Percentiles rank a stretch among this genome's conserved stretches.
Conservation (phyloP, 257 asterid genomes). For the Eustoma russellianum region DNA sequence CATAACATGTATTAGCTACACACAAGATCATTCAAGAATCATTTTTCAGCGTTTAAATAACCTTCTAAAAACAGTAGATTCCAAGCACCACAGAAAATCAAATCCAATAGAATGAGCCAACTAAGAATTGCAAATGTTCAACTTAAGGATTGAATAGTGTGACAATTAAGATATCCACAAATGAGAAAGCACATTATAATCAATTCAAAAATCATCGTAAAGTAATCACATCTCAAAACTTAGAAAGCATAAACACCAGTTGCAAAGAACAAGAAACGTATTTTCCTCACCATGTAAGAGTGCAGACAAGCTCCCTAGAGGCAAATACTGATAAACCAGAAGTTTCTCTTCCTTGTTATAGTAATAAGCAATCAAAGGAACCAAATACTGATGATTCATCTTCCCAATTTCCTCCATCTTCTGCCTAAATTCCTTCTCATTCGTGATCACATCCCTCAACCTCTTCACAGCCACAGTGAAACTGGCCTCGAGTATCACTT, state of each 20-base stretch:
- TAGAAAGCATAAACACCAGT: not conserved
- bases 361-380: conserved; percentile 76
- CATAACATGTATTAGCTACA: not conserved
- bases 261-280: not conserved
- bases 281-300: conserved; percentile 65
- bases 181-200: too few relatives aligned
- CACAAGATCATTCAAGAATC: not conserved
- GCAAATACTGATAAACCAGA: conserved; percentile 79
- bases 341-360: conserved; percentile 64
- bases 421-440: conserved; percentile 69
- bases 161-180: too few relatives aligned
- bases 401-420: conserved; percentile 79
- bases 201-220: not conserved
- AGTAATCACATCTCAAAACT: not conserved
- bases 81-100: not conserved
- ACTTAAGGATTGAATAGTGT: not conserved
- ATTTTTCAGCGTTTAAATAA: not conserved
- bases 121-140: too few relatives aligned
- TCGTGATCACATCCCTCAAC: conserved; percentile 56
- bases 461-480: conserved; percentile 76
- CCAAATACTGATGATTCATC: conserved; percentile 60
- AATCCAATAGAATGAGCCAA: too few relatives aligned
- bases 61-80: not conserved
- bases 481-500: conserved; percentile 67
- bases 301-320: conserved; percentile 92